Percentiles rank a stretch among this genome's conserved stretches.
These are phyloP conservation scores for Dunaliella salina DNA, from an alignment of 163 green algal species.

Conservation along the genomic window DNA sequence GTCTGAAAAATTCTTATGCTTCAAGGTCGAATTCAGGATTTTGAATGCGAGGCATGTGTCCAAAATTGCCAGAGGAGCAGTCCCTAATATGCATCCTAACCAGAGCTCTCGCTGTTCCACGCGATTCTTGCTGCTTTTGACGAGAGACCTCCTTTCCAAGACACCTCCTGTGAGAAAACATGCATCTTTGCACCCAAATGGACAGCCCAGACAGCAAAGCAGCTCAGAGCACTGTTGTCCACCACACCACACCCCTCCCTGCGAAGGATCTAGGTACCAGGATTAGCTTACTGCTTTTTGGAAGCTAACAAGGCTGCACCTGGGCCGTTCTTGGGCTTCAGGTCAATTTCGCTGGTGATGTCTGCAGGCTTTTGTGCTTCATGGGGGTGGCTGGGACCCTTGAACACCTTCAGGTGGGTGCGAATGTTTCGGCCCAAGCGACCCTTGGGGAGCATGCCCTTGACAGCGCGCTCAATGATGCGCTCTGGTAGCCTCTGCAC, in stretches of 20 bases:
- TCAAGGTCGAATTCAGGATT: no score
- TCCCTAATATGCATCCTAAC: no score
- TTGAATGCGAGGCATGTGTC: no score
- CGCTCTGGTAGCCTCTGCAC: conserved; percentile 86
- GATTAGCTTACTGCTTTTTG: conserved; percentile 3
- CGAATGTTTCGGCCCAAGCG: conserved; percentile 80
- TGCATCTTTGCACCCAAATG: no score
- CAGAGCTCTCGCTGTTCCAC: no score
- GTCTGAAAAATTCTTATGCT: no score
- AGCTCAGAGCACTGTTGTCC: no score
- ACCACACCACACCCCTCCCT: background rate
- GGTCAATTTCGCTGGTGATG: conserved; percentile 77
- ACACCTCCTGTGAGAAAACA: no score
- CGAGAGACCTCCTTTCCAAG: no score
- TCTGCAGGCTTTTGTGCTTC: conserved; percentile 86
- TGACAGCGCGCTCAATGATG: conserved; percentile 95
- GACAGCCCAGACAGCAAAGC: no score
- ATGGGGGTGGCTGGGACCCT: conserved; percentile 86
- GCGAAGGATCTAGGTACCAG: background rate
- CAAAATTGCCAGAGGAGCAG: no score
- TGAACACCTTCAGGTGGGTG: conserved; percentile 92
- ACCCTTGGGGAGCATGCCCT: conserved; percentile 97
- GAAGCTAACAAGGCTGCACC: conserved; percentile 24
- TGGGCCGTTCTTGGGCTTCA: conserved; percentile 47
- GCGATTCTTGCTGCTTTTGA: no score